phyloP scores from a whole-genome alignment of 139 green algal genomes.

The Eudorina sp. region DNA sequence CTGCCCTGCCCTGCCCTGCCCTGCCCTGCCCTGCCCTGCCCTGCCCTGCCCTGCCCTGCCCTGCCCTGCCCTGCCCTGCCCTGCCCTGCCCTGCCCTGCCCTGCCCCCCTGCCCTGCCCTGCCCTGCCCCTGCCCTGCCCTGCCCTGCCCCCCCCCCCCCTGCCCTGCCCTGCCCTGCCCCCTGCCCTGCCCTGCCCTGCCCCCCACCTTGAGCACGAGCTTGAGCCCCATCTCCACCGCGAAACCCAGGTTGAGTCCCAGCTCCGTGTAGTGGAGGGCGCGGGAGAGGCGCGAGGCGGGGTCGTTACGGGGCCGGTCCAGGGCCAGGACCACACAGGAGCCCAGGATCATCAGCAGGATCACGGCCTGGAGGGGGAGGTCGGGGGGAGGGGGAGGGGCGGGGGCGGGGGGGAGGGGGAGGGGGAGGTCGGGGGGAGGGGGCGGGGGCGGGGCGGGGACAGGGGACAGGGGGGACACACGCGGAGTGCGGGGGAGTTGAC shows the following conservation, averaged over 20 bases:
- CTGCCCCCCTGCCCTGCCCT: background rate
- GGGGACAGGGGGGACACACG: no score
- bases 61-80: background rate
- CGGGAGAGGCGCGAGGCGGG: constrained; percentile 34
- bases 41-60: no score
- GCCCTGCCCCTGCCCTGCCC: background rate
- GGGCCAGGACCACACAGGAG: constrained; percentile 65
- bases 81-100: background rate
- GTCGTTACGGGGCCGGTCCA: constrained; percentile 62
- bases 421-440: background rate
- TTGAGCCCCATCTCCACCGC: constrained; percentile 72
- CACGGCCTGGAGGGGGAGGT: background rate
- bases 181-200: background rate
- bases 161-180: background rate
- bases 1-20: no score
- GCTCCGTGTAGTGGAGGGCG: constrained; percentile 39
- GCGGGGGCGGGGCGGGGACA: no score
- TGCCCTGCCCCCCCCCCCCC: background rate
- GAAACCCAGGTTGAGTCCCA: constrained; percentile 69
- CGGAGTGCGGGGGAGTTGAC: no score
- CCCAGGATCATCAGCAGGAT: constrained; percentile 69
- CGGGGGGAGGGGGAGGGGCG: background rate
- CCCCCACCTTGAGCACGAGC: constrained; percentile 51
- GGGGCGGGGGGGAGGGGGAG: background rate
- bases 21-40: no score